Evolutionary conservation across 2,329 filamentous ascomycete genomes (phyloP).

Genomic region (Helotiales sp.): DNA sequence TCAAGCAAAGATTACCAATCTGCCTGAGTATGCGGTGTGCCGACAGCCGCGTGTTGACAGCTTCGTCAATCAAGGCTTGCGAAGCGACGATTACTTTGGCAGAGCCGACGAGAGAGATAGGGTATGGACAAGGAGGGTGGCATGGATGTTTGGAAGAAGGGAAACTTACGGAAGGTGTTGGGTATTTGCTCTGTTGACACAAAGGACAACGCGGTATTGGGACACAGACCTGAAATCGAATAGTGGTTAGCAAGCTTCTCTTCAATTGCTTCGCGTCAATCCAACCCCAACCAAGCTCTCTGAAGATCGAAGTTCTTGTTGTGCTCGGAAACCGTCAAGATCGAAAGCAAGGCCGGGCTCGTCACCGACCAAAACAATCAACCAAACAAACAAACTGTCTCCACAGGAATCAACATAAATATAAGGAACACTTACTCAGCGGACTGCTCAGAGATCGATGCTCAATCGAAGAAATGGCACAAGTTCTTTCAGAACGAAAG

Average conservation of each 20-base stretch:
- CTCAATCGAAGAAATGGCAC: not conserved
- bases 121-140: not conserved
- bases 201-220: conserved; percentile 1
- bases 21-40: not conserved
- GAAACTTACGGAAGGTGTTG: not conserved
- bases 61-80: not conserved
- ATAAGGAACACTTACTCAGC: not conserved
- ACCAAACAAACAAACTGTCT: not conserved
- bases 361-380: not conserved
- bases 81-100: not conserved
- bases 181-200: conserved; percentile 4
- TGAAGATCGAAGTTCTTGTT: not conserved
- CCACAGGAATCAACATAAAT: not conserved
- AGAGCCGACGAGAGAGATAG: not conserved
- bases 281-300: not conserved
- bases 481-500: not conserved
- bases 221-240: conserved; percentile 7
- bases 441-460: not conserved
- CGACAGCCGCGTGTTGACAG: not conserved
- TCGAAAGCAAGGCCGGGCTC: not conserved
- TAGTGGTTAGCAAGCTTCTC: conserved; percentile 3
- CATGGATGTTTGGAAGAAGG: not conserved
- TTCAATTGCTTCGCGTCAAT: not conserved
- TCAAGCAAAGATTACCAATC: not conserved
- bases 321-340: not conserved